Evolutionary conservation across 805 yeast species (phyloP), one percentile per base, ranked within the genome.

Genomic region (Teunomyces atbi): DNA sequence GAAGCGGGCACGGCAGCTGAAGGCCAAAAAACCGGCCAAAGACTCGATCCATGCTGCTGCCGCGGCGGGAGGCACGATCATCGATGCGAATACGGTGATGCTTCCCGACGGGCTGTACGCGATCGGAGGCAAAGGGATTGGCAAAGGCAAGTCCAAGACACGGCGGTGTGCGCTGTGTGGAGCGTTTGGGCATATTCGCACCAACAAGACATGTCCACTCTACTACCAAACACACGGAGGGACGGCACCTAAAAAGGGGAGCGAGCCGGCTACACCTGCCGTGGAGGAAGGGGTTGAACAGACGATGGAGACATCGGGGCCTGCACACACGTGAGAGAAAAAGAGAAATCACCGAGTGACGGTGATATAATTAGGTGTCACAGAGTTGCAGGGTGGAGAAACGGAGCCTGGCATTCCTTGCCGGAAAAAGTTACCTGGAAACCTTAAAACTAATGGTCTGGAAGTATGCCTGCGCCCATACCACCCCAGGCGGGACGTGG

Each of bases 121-220:
- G 2, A 62, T 78, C 36, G 78, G 81, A 29, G 86, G 84, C n/a
- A 83, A 82, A 54, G 86, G 87, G 19, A 79, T 79, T 35, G 89
- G 88, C 26, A 85, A 85, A 57, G 86, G 86, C 27, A 84, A 84
- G 57, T 76, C 84, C 26, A 82, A 81, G 4, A 84, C 86, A 6
- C 75, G 99, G 62, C 81, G 89, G 59, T 92, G 99, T 69, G 91
- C 95, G 3, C 85, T 94, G 0, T 92, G 99, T 75, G 98, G 98
- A 18, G 94, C 92, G 10, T 77, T 87, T 52, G 99, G 98, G 0
- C 99, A 92, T 64, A 92, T 92, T 51, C 79, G 94, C 62, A 92
- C 99, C 2, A 90, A 89, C 62, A 86, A 85, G 59, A 76, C 76
- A 52, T 92, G 99, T 69, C 99, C 98, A 12, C 76, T 90, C 78